phyloP scores from a whole-genome alignment of 169 alveolate species.

The Perkinsus chesapeaki region DNA sequence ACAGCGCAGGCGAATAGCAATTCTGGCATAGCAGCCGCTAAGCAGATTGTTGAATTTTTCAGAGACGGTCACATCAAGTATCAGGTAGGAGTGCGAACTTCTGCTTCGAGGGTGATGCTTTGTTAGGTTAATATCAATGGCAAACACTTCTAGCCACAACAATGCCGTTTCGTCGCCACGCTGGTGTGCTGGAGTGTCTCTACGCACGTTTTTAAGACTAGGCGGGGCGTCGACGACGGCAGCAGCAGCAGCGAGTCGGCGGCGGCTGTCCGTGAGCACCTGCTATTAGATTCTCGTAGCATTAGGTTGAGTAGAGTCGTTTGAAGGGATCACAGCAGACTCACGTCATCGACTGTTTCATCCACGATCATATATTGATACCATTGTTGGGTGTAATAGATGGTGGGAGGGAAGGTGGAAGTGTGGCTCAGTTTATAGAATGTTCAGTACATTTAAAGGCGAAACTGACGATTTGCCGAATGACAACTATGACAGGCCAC shows the following conservation, averaged over 20 bases:
- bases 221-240: background rate
- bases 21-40: constrained; percentile 17
- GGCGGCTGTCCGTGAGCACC: background rate
- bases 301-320: too few relatives aligned
- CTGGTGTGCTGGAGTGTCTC: background rate
- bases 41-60: constrained; percentile 26
- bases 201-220: background rate
- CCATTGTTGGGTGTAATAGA: too few relatives aligned
- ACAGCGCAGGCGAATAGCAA: constrained; percentile 25
- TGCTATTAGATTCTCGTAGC: too few relatives aligned
- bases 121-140: background rate
- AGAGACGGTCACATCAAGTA: constrained; percentile 10
- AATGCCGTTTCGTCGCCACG: background rate
- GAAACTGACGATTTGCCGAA: background rate
- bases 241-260: background rate
- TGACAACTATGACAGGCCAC: background rate
- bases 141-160: background rate
- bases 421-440: background rate
- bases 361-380: too few relatives aligned
- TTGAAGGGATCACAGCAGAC: too few relatives aligned
- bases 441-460: background rate
- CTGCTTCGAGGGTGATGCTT: background rate
- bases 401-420: too few relatives aligned
- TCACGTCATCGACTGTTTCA: too few relatives aligned
- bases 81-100: constrained; percentile 5